Evolutionary conservation across 306 rosid genomes (phyloP).

Genomic region (Pterocarpus macrocarpus): DNA sequence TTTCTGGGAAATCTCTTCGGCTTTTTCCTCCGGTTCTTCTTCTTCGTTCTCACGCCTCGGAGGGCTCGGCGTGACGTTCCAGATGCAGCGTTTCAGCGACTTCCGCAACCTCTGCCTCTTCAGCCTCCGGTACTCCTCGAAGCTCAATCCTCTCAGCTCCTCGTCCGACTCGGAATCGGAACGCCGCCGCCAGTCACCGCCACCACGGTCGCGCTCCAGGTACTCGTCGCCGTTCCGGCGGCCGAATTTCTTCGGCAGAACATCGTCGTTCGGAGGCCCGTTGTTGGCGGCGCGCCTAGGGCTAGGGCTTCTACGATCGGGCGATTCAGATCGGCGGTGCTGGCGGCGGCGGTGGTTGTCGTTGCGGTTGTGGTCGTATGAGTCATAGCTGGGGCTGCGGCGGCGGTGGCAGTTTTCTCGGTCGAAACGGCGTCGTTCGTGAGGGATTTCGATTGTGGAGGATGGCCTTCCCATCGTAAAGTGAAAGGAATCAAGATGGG

Average conservation of each 20-base stretch:
- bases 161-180: constrained; percentile 79
- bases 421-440: constrained; percentile 49
- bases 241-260: constrained; percentile 78
- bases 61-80: constrained; percentile 90
- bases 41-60: constrained; percentile 67
- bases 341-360: constrained; percentile 38
- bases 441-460: constrained; percentile 58
- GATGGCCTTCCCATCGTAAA: constrained; percentile 64
- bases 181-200: constrained; percentile 52
- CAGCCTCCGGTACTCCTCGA: constrained; percentile 76
- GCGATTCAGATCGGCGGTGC: constrained; percentile 58
- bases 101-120: constrained; percentile 93
- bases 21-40: constrained; percentile 61
- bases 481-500: not conserved
- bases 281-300: constrained; percentile 19
- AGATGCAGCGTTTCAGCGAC: constrained; percentile 71
- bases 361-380: constrained; percentile 49
- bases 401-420: constrained; percentile 51
- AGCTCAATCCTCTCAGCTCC: constrained; percentile 77
- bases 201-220: constrained; percentile 57
- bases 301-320: constrained; percentile 61
- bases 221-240: constrained; percentile 54
- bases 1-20: constrained; percentile 60
- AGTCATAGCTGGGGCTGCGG: constrained; percentile 84
- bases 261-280: constrained; percentile 38